A percentile compares a stretch with the other conserved stretches of the same genome.
phyloP scores from a whole-genome alignment of 2,329 filamentous ascomycete species.

The Botryotinia calthae region DNA sequence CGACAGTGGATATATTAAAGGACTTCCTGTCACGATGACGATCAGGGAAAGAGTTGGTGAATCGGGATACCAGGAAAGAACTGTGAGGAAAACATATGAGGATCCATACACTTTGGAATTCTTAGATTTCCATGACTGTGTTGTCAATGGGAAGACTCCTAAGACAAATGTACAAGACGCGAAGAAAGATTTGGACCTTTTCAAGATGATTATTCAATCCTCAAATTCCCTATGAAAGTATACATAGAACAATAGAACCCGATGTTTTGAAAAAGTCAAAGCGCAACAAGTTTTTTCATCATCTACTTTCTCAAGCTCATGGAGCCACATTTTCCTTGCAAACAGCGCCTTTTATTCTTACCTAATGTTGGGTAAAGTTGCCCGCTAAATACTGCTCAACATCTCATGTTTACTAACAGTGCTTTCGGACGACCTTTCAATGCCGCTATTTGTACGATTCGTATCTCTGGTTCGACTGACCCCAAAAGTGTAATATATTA shows the following conservation, averaged over 20 bases:
- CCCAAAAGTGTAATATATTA: not conserved
- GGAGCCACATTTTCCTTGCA: too few species aligned
- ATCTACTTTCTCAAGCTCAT: not conserved
- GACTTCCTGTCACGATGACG: constrained; percentile 44
- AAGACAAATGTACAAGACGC: constrained; percentile 39
- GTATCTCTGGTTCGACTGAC: not conserved
- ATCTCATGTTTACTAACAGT: not conserved
- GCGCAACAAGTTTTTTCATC: not conserved
- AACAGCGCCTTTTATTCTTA: not conserved
- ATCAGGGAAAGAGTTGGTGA: constrained; percentile 42
- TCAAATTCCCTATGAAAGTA: constrained; percentile 6
- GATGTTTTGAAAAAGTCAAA: not conserved
- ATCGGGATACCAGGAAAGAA: constrained; percentile 22
- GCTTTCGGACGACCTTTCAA: not conserved
- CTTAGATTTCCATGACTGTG: constrained; percentile 37
- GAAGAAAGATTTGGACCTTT: constrained; percentile 27
- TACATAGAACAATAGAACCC: not conserved
- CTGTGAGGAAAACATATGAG: constrained; percentile 43
- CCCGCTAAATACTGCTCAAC: not conserved
- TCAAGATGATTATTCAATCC: constrained; percentile 27
- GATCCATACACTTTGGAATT: constrained; percentile 44
- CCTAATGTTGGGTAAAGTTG: not conserved
- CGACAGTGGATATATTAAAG: constrained; percentile 59
- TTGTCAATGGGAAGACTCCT: constrained; percentile 32
- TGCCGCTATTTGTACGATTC: not conserved